These are phyloP conservation scores for Metschnikowia borealis DNA, from an alignment of 805 yeast species.

Conservation along the genomic window DNA sequence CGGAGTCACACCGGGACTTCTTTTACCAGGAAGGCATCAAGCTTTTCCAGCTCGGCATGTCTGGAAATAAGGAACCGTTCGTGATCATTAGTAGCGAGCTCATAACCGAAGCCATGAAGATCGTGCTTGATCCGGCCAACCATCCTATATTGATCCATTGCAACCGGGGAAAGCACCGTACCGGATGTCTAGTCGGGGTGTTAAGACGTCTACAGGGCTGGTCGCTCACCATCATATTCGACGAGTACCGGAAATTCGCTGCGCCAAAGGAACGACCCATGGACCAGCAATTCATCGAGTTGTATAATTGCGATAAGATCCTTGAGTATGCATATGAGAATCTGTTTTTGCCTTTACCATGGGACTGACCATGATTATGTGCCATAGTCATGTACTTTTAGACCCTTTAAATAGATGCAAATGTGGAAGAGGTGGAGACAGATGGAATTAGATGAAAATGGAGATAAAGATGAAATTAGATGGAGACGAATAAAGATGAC, in stretches of 20 bases:
- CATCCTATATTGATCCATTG: constrained; percentile 94
- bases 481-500: too few relatives aligned
- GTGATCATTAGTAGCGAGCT: constrained; percentile 65
- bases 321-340: constrained; percentile 47
- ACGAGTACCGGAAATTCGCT: constrained; percentile 91
- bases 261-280: constrained; percentile 92
- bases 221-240: constrained; percentile 92
- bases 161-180: constrained; percentile 93
- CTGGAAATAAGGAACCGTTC: constrained; percentile 94
- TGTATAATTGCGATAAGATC: constrained; percentile 70
- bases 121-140: constrained; percentile 77
- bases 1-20: constrained; percentile 67
- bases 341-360: constrained; percentile 63
- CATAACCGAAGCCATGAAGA: constrained; percentile 75
- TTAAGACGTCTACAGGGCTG: constrained; percentile 83
- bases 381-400: too few relatives aligned
- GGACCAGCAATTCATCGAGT: constrained; percentile 93
- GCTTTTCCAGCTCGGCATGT: constrained; percentile 84
- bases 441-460: too few relatives aligned
- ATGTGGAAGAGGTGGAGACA: too few relatives aligned
- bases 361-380: constrained; percentile 39
- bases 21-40: constrained; percentile 56
- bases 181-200: constrained; percentile 95
- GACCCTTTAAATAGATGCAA: too few relatives aligned
- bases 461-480: too few relatives aligned